Percentiles rank a stretch among this genome's conserved stretches.
Conservation (phyloP, 2,329 filamentous ascomycete genomes). For the Epichloe sylvatica region DNA sequence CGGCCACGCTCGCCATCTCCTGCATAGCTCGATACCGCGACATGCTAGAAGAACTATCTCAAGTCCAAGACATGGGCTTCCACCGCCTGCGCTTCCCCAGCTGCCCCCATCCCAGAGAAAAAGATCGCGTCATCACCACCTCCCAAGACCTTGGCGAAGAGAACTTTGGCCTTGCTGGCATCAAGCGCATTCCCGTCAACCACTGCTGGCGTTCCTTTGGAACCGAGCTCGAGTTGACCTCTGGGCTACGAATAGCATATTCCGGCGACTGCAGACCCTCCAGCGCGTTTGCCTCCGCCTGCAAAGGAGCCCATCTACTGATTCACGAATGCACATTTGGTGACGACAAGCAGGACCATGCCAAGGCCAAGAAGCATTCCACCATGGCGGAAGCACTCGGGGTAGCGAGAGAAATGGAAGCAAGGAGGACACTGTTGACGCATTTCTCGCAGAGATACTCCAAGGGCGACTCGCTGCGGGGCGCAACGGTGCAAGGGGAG, state of each 20-base stretch:
- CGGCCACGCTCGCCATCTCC: conserved; percentile 45
- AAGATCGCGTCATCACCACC: conserved; percentile 19
- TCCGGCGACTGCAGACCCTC: conserved; percentile 88
- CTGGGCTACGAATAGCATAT: conserved; percentile 77
- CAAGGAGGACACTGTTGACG: conserved; percentile 68
- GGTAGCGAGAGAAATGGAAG: conserved; percentile 65
- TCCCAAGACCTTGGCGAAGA: conserved; percentile 27
- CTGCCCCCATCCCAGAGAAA: conserved; percentile 11
- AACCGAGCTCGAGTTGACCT: conserved; percentile 61
- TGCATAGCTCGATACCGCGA: conserved; percentile 57
- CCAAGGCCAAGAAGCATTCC: conserved; percentile 75
- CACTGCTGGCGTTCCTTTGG: conserved; percentile 75
- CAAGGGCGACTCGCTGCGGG: conserved; percentile 33
- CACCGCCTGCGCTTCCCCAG: conserved; percentile 29
- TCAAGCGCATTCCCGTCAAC: conserved; percentile 53
- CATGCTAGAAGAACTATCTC: conserved; percentile 67
- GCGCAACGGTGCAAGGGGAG: conserved; percentile 19
- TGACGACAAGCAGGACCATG: conserved; percentile 66
- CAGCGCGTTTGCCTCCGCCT: conserved; percentile 53
- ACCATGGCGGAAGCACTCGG: conserved; percentile 76
- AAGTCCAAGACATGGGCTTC: conserved; percentile 64
- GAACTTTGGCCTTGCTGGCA: conserved; percentile 46
- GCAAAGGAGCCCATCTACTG: conserved; percentile 62
- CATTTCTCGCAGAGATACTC: conserved; percentile 94
- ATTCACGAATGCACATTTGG: conserved; percentile 96